A percentile compares a stretch with the other conserved stretches of the same genome.
Evolutionary conservation across 768 basidiomycete genomes (phyloP).

Genomic region (Kwoniella heveanensis): DNA sequence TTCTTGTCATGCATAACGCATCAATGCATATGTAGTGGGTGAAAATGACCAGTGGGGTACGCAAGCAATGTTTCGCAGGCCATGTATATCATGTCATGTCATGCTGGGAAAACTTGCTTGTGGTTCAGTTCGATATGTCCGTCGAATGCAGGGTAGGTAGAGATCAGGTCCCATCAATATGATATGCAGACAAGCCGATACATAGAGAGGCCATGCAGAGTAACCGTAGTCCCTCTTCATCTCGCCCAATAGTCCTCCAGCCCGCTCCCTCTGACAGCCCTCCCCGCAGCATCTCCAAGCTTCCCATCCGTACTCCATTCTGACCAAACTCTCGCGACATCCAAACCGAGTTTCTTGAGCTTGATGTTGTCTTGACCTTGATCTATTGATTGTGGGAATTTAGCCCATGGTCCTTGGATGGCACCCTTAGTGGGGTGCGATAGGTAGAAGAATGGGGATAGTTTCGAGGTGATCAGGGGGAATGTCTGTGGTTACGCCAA

Average conservation of each 20-base stretch:
- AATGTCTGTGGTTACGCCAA: conserved; percentile 62
- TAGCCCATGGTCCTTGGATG: conserved; percentile 74
- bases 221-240: not conserved
- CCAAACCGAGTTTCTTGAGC: conserved; percentile 66
- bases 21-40: no score
- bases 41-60: no score
- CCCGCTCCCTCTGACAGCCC: conserved; percentile 12
- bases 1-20: no score
- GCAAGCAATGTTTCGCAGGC: no score
- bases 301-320: conserved; percentile 32
- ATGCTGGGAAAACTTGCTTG: no score
- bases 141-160: no score
- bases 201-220: no score
- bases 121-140: no score
- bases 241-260: conserved; percentile 18
- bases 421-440: conserved; percentile 73
- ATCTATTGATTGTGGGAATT: conserved; percentile 60
- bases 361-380: conserved; percentile 14
- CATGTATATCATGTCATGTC: no score
- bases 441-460: conserved; percentile 79
- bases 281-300: conserved; percentile 19
- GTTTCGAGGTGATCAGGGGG: conserved; percentile 62
- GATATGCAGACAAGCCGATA: no score
- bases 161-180: no score
- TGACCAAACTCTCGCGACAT: conserved; percentile 60